Conservation (phyloP, 2,329 filamentous ascomycete genomes). For the Drechslerella dactyloides region DNA sequence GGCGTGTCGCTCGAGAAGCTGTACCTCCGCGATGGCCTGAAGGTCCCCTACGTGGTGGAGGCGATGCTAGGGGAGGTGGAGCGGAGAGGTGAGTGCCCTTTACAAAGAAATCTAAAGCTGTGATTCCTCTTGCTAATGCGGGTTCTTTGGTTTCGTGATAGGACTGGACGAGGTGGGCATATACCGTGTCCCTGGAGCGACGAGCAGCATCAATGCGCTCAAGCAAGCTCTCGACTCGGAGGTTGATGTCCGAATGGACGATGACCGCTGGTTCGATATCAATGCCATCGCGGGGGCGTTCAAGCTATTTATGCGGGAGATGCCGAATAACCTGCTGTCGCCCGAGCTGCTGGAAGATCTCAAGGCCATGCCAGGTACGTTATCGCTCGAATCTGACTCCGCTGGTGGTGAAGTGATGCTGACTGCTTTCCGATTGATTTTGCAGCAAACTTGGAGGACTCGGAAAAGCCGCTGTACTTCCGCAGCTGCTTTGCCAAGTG, state of each 20-base stretch:
- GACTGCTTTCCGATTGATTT: conserved; percentile 21
- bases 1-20: conserved; percentile 55
- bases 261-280: conserved; percentile 56
- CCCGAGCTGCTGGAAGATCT: conserved; percentile 69
- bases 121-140: conserved; percentile 16
- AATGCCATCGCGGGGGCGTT: conserved; percentile 55
- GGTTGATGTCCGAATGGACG: conserved; percentile 55
- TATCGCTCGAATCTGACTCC: too few species aligned
- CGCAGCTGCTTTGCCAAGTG: conserved; percentile 49
- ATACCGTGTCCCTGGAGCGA: conserved; percentile 55
- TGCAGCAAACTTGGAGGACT: conserved; percentile 38
- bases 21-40: conserved; percentile 54
- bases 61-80: conserved; percentile 55
- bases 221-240: conserved; percentile 55
- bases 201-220: conserved; percentile 55
- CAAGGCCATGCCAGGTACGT: conserved; percentile 67
- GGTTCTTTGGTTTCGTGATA: conserved; percentile 20
- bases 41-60: conserved; percentile 55
- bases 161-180: conserved; percentile 55
- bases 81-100: conserved; percentile 53
- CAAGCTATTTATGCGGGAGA: conserved; percentile 56
- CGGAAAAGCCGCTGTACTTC: conserved; percentile 42
- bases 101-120: too few species aligned
- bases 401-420: too few species aligned
- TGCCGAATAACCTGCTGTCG: conserved; percentile 53